Conservation (phyloP, 768 basidiomycete species). For the Naganishia friedmannii region DNA sequence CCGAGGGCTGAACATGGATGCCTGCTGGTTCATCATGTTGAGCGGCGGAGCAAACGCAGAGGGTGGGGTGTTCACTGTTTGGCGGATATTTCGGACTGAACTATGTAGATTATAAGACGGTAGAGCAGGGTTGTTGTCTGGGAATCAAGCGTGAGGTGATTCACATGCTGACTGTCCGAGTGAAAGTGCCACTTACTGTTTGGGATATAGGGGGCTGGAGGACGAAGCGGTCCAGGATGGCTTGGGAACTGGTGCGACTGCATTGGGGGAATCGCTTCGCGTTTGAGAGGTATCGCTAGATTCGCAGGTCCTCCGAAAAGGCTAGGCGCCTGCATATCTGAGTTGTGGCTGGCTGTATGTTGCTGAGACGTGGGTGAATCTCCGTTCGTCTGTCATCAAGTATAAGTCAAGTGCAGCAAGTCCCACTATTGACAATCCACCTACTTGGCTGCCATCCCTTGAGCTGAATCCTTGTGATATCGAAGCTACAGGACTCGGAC, state of each 20-base stretch:
- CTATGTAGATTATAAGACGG: not conserved
- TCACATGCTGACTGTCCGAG: no score
- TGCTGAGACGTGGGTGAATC: conserved; percentile 12
- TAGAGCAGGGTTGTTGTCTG: not conserved
- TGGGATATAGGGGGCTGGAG: not conserved
- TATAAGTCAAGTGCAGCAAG: not conserved
- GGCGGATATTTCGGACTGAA: conserved; percentile 11
- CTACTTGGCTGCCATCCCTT: conserved; percentile 5
- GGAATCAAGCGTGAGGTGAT: not conserved
- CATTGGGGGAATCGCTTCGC: not conserved
- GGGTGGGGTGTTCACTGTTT: not conserved
- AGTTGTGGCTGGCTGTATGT: not conserved
- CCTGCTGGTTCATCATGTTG: not conserved
- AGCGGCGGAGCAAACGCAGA: not conserved
- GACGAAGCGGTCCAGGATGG: conserved; percentile 15
- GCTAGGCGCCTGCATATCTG: not conserved
- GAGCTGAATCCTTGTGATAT: conserved; percentile 13
- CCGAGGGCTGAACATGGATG: not conserved
- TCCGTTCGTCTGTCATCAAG: not conserved
- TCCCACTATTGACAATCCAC: not conserved
- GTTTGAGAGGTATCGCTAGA: not conserved
- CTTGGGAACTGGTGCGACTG: not conserved
- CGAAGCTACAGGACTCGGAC: conserved; percentile 12
- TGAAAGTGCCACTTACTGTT: not conserved
- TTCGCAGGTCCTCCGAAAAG: not conserved